These are phyloP conservation scores for Pythium pyrilobum DNA, from an alignment of 352 stramenopile species.

Conservation along the genomic window DNA sequence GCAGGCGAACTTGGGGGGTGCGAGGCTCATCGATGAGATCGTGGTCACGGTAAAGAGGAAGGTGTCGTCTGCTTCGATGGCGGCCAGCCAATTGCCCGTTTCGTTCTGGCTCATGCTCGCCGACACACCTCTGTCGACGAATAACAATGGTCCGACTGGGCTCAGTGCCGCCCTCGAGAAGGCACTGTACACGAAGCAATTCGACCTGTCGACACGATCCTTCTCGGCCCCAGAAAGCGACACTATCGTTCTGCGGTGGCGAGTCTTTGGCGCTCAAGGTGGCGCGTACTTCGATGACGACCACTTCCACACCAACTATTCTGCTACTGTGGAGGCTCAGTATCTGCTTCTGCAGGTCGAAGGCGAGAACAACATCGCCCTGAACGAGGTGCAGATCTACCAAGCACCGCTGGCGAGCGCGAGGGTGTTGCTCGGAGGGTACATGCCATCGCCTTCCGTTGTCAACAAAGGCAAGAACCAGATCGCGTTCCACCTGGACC, in stretches of 20 bases:
- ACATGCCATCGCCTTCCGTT: conserved; percentile 41
- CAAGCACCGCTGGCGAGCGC: conserved; percentile 52
- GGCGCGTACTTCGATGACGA: conserved; percentile 30
- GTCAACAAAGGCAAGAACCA: conserved; percentile 34
- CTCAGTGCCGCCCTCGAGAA: conserved; percentile 24
- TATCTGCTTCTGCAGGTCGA: conserved; percentile 53
- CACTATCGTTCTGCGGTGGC: conserved; percentile 46
- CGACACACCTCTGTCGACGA: conserved; percentile 21
- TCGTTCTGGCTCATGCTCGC: conserved; percentile 52
- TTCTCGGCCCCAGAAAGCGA: conserved; percentile 38
- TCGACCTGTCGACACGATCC: conserved; percentile 33
- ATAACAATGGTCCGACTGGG: conserved; percentile 28
- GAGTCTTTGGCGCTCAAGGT: conserved; percentile 38
- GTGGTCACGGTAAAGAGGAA: conserved; percentile 45
- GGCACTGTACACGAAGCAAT: conserved; percentile 28
- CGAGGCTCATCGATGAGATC: conserved; percentile 42
- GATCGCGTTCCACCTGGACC: conserved; percentile 28
- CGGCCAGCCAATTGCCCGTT: conserved; percentile 23
- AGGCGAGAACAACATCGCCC: conserved; percentile 45
- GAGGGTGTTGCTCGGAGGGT: conserved; percentile 41
- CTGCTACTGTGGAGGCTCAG: conserved; percentile 26
- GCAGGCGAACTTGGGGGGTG: conserved; percentile 34
- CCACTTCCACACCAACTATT: conserved; percentile 32
- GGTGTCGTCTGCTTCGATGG: conserved; percentile 24
- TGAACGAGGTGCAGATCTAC: conserved; percentile 66